Evolutionary conservation across 2,329 filamentous ascomycete genomes (phyloP).

Genomic region (Colletotrichum cereale): DNA sequence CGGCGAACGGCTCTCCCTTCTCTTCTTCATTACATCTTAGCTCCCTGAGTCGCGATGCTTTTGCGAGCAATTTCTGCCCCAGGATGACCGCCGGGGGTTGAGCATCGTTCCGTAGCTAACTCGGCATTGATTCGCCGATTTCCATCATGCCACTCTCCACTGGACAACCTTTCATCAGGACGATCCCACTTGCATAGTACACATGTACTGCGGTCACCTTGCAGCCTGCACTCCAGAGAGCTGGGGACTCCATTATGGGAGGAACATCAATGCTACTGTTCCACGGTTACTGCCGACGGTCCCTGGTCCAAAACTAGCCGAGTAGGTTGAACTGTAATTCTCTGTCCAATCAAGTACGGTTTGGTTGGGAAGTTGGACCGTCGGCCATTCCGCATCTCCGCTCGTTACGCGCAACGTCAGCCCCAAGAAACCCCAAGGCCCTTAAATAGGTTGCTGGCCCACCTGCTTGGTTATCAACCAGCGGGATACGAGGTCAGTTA

Average conservation of each 20-base stretch:
- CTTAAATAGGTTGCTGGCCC: conserved; percentile 14
- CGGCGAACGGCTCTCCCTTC: too few relatives aligned
- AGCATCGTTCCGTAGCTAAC: not conserved
- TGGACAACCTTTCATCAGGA: not conserved
- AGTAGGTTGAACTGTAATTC: not conserved
- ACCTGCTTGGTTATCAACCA: not conserved
- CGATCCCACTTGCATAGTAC: not conserved
- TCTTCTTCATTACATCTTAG: not conserved
- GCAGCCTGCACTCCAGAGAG: not conserved
- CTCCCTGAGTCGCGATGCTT: not conserved
- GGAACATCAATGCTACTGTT: not conserved
- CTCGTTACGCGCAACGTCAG: not conserved
- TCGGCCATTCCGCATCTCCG: conserved; percentile 5
- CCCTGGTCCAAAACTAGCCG: not conserved
- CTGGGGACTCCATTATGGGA: not conserved
- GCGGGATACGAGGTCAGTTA: conserved; percentile 30
- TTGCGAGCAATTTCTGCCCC: not conserved
- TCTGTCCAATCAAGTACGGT: conserved; percentile 9
- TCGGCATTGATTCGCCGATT: not conserved
- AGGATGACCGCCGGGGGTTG: not conserved
- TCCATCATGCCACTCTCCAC: not conserved
- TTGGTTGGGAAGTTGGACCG: not conserved
- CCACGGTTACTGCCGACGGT: not conserved
- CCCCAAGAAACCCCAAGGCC: conserved; percentile 32
- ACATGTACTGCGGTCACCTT: not conserved